phyloP scores from a whole-genome alignment of 148 eudicot genomes.

The Gaultheria prostrata region DNA sequence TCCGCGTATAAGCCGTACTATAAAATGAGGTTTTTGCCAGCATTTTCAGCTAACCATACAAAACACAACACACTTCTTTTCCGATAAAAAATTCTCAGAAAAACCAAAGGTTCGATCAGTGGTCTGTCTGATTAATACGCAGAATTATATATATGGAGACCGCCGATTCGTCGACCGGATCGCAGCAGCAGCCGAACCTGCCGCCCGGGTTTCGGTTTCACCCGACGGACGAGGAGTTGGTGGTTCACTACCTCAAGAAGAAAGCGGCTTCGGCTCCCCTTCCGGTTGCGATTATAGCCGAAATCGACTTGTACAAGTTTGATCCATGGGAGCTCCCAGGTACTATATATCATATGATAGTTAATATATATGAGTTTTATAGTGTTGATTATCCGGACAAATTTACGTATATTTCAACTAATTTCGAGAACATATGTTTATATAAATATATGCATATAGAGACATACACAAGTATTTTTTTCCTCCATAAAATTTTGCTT shows the following conservation, averaged over 20 bases:
- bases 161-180: conserved; percentile 5
- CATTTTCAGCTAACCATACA: neutral
- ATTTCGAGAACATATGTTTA: too few species aligned
- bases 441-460: too few species aligned
- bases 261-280: conserved; percentile 32
- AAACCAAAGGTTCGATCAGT: neutral
- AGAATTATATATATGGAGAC: conserved; percentile 14
- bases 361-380: too few species aligned
- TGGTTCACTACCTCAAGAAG: conserved; percentile 36
- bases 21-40: conserved; percentile 1
- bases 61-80: neutral
- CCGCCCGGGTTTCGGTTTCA: conserved; percentile 47
- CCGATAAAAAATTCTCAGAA: neutral
- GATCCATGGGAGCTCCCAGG: conserved; percentile 46
- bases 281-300: conserved; percentile 30
- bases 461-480: neutral
- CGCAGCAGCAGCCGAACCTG: conserved; percentile 28
- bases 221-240: conserved; percentile 45
- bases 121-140: too few species aligned
- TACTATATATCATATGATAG: neutral
- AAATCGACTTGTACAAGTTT: conserved; percentile 38
- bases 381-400: too few species aligned
- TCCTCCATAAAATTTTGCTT: neutral
- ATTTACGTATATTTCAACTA: too few species aligned
- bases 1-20: neutral